Base-by-base conservation (phyloP, 2,329 filamentous ascomycete species). In the Xylariaceae sp. region DNA sequence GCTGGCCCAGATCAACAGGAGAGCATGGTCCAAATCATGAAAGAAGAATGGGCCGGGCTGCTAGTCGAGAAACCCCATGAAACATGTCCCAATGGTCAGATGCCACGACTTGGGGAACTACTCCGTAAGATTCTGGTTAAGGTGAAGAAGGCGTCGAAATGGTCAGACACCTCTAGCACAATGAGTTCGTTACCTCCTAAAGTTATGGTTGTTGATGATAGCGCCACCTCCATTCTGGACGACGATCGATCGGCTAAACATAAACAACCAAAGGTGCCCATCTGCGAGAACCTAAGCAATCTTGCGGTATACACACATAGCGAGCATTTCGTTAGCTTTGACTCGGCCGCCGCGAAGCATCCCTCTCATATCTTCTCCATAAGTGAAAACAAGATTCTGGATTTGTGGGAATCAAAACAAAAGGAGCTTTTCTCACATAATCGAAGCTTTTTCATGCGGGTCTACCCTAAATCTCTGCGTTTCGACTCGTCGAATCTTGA, bases 401-500 rank as follows among this genome's bases (percentile, higher is more conserved):
- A 77, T 30, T 70, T 83, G 13, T 70, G 77, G 53, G 61, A 63
- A 71, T 85, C 89, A 61, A 83, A 83, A 61, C 80, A 89, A 46
- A 85, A 81, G 57, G 85, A 86, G 50, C 83, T 99, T 42, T 90
- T 95, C 64, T 79, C 83, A 45, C 94, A 99, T 74, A 99, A 99
- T 71, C 86, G 88, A 63, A 80, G 82, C 50, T 91, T 86, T 70
- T 81, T 96, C 61, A 96, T 96, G 83, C 86, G 94, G 32, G 90
- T 95, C 9, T 99, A 96, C 67, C 94, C 94, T 5, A 86, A 87
- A 21, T 86, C 83, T 2, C 80, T 81, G 56, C 85, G 92, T 34
- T 79, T 96, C 49, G 84, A 86, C 64, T 96, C 92, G 42, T 89
- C 88, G n/a, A 99, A 99, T 68, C 94, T 94, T 39, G 92, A 97